These are phyloP conservation scores for Amphibolis antarctica DNA, from an alignment of 106 monocot genomes.

Conservation along the genomic window DNA sequence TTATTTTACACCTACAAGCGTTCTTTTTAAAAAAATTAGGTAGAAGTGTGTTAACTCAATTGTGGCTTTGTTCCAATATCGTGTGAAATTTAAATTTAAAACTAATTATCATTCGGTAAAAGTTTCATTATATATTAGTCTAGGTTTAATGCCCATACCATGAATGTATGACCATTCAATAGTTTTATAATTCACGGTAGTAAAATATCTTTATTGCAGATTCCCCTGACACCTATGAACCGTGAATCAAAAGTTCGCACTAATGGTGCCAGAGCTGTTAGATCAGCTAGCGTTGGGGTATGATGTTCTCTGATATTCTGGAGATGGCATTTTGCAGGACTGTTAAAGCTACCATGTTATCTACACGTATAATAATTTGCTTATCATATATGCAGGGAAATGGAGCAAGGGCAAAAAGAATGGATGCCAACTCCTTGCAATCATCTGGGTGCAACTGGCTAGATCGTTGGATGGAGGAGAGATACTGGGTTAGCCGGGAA, in stretches of 20 bases:
- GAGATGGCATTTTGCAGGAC: background rate
- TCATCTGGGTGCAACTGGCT: conserved; percentile 47
- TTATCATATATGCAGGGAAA: conserved; percentile 26
- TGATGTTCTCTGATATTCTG: background rate
- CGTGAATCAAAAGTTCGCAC: conserved; percentile 10
- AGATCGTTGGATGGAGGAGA: conserved; percentile 61
- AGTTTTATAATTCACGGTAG: background rate
- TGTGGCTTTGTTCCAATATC: too few relatives aligned
- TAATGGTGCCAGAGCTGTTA: background rate
- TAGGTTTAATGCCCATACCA: too few relatives aligned
- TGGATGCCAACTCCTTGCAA: conserved; percentile 11
- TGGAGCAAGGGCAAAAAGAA: conserved; percentile 11
- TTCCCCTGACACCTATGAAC: conserved; percentile 48
- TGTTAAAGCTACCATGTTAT: background rate
- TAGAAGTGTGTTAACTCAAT: too few relatives aligned
- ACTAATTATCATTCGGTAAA: too few relatives aligned
- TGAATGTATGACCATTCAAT: too few relatives aligned
- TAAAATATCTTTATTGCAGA: background rate
- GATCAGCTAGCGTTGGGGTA: conserved; percentile 30
- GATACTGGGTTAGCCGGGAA: conserved; percentile 32
- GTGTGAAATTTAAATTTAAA: too few relatives aligned
- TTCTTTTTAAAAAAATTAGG: too few relatives aligned
- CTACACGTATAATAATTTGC: background rate
- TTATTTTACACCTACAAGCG: too few relatives aligned
- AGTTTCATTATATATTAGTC: too few relatives aligned